Conservation (phyloP, 2,329 filamentous ascomycete genomes). For the Aaosphaeria arxii region DNA sequence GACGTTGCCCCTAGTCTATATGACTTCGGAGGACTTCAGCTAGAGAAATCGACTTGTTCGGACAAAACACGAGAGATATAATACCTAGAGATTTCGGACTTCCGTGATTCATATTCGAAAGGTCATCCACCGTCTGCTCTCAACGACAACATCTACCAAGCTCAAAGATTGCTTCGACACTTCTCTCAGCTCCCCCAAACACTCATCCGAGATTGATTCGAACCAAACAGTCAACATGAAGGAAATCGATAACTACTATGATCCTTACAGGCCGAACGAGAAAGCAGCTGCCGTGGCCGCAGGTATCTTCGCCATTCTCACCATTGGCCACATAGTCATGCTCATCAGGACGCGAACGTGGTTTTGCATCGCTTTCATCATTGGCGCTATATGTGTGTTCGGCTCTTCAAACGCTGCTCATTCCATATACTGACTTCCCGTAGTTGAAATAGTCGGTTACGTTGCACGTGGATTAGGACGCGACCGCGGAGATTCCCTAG, state of each 20-base stretch:
- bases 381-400: constrained; percentile 47
- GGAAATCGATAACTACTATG: not conserved
- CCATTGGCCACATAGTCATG: constrained; percentile 42
- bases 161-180: too few species aligned
- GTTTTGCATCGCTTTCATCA: constrained; percentile 48
- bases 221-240: not conserved
- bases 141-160: too few species aligned
- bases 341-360: constrained; percentile 42
- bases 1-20: too few species aligned
- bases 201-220: not conserved
- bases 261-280: constrained; percentile 2
- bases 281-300: constrained; percentile 30
- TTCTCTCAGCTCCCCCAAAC: too few species aligned
- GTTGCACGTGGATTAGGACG: constrained; percentile 25
- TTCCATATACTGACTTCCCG: constrained; percentile 7
- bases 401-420: not conserved
- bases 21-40: too few species aligned
- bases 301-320: constrained; percentile 48
- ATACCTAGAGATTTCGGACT: too few species aligned
- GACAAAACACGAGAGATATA: too few species aligned
- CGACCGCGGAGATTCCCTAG: constrained; percentile 21
- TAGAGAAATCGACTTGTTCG: too few species aligned
- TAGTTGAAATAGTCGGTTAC: constrained; percentile 38
- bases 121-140: too few species aligned
- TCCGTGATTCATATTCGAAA: too few species aligned